A percentile compares a stretch with the other conserved stretches of the same genome.
Evolutionary conservation across 176 grass and related monocot genomes (phyloP).

Genomic region (Alloteropsis semialata): DNA sequence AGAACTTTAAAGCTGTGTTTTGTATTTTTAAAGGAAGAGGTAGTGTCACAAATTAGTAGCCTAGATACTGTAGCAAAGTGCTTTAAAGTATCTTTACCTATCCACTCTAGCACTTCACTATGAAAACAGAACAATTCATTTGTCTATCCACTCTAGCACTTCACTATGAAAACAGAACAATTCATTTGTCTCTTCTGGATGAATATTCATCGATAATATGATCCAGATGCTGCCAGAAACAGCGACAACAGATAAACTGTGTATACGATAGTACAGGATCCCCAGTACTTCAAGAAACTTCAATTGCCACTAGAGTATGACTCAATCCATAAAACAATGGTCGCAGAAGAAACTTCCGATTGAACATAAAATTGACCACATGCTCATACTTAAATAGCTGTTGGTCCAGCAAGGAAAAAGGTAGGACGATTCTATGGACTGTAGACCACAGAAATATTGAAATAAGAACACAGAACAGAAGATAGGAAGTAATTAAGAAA

Average conservation of each 20-base stretch:
- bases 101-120: too few species aligned
- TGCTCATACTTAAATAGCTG: not conserved
- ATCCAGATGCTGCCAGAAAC: not conserved
- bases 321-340: constrained; percentile 1
- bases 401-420: not conserved
- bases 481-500: not conserved
- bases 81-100: too few species aligned
- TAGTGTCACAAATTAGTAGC: not conserved
- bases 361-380: constrained; percentile 23
- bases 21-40: not conserved
- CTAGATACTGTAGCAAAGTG: too few species aligned
- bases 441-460: not conserved
- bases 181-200: not conserved
- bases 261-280: not conserved
- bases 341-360: not conserved
- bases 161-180: not conserved
- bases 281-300: not conserved
- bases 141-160: too few species aligned
- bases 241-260: constrained; percentile 1
- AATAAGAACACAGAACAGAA: not conserved
- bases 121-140: too few species aligned
- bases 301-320: not conserved
- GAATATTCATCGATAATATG: not conserved
- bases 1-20: not conserved
- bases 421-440: not conserved